Evolutionary conservation across 2,329 filamentous ascomycete genomes (phyloP).

Genomic region (Monosporascus sp.): DNA sequence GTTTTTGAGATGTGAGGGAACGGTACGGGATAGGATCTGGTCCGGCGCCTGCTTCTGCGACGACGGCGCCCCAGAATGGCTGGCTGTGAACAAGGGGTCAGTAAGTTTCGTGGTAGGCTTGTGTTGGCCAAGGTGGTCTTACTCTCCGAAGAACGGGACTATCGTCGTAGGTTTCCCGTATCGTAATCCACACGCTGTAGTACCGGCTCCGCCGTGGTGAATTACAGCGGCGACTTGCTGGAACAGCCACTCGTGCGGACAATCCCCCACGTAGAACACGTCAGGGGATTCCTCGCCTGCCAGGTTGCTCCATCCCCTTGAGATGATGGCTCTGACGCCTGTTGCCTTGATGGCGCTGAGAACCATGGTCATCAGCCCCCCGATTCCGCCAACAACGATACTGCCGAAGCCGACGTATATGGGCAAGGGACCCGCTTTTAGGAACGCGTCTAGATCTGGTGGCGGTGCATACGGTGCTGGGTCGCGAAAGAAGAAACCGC

Average conservation of each 20-base stretch:
- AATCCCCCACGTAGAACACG: slow-evolving; percentile 48
- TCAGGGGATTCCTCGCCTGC: not conserved
- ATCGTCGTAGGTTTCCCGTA: slow-evolving; percentile 47
- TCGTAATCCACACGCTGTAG: slow-evolving; percentile 49
- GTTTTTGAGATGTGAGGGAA: slow-evolving; percentile 24
- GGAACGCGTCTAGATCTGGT: slow-evolving; percentile 59
- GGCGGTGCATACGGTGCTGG: slow-evolving; percentile 61
- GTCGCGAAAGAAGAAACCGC: slow-evolving; percentile 73
- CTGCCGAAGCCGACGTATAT: slow-evolving; percentile 82
- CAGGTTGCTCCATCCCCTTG: slow-evolving; percentile 24
- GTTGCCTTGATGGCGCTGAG: slow-evolving; percentile 34
- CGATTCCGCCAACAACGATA: slow-evolving; percentile 60
- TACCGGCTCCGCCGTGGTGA: slow-evolving; percentile 56
- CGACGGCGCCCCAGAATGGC: slow-evolving; percentile 38
- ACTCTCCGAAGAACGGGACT: slow-evolving; percentile 46
- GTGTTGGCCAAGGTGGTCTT: not conserved
- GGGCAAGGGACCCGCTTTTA: slow-evolving; percentile 64
- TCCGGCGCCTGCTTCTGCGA: slow-evolving; percentile 33
- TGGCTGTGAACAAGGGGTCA: slow-evolving; percentile 16
- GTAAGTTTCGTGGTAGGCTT: not conserved
- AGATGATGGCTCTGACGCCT: slow-evolving; percentile 47
- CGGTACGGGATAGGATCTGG: slow-evolving; percentile 31
- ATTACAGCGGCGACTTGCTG: slow-evolving; percentile 49
- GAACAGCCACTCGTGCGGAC: slow-evolving; percentile 55
- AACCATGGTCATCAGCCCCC: slow-evolving; percentile 32